Base-by-base conservation (phyloP, 495 filamentous ascomycete species). In the Penicillium soppii region DNA sequence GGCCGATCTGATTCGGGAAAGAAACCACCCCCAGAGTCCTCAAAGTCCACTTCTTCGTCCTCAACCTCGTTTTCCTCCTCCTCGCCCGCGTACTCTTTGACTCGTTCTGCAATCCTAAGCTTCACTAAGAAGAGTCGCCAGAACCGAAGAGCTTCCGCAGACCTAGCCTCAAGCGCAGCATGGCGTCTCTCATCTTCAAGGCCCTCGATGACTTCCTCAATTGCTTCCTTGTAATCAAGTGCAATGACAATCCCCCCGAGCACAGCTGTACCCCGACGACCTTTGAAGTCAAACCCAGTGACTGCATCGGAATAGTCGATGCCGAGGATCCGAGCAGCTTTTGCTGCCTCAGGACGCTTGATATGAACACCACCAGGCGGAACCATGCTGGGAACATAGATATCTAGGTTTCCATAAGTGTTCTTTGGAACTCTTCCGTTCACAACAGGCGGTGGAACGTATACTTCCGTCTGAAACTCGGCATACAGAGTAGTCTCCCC, bases 311-410 rank as follows among this genome's bases (percentile, higher is more conserved):
- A 89, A 56, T 86, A 95, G 68, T 97, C 92, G 27, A 97, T 75
- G 0, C 89, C 87, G 3, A 97, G 61, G 7, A 95, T 73, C 45
- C 78, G 82, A 17, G 90, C 90, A 1, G 92, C 91, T 30, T 78
- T 78, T 5, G 78, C 73, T n/a, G 88, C 85, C 27, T 85, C 76
- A 21, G 83, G 76, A 58, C 87, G 78, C 38, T 65, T 71, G 43
- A 91, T 73, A 63, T 99, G 89, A 30, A 78, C 75, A 1, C 85
- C 94, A 12, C 94, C 95, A 12, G 76, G 65, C 0, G 94, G 94
- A 7, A 97, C 75, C 94, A 99, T 99, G 53, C 83, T 90, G 1
- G 92, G 87, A 8, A 94, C 89, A 62, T 92, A 97, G 20, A 97
- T 60, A 62, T 97, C 94, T 35, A 97, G 60, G 57, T 99, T 99